Evolutionary conservation across 2,329 filamentous ascomycete genomes (phyloP).

Genomic region (Aspergillus ibericus): DNA sequence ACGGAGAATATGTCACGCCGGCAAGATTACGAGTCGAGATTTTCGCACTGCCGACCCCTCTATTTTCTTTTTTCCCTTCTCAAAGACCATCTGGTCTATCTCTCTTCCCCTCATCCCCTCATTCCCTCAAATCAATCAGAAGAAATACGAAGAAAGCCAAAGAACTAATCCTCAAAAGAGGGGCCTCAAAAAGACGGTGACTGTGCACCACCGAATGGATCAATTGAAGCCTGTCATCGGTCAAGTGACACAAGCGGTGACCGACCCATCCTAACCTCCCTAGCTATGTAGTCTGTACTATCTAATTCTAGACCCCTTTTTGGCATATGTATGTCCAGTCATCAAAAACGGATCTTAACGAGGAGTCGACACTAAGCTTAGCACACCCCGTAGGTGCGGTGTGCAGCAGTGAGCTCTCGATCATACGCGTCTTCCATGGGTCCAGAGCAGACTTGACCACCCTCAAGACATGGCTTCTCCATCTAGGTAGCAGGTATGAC

Average conservation of each 20-base stretch:
- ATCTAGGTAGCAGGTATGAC: too few species aligned
- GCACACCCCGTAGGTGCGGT: not conserved
- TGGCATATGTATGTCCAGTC: conserved; percentile 1
- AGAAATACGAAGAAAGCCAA: not conserved
- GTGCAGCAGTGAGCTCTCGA: not conserved
- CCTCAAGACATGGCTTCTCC: conserved; percentile 1
- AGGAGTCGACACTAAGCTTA: not conserved
- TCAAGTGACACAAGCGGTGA: conserved; percentile 3
- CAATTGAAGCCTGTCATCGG: not conserved
- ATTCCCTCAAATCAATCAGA: not conserved
- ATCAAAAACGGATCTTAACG: conserved; percentile 1
- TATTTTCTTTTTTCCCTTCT: not conserved
- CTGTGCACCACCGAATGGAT: not conserved
- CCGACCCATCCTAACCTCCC: not conserved
- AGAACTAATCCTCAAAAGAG: too few species aligned
- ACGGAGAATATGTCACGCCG: conserved; percentile 14
- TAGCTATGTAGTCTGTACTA: too few species aligned
- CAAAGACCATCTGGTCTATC: not conserved
- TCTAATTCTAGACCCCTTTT: conserved; percentile 1
- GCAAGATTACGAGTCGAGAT: conserved; percentile 6
- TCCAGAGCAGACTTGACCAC: not conserved
- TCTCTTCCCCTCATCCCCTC: not conserved
- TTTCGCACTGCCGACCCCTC: not conserved
- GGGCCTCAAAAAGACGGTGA: not conserved
- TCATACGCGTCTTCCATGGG: conserved; percentile 1